Evolutionary conservation across 225 moss, liverwort and hornwort genomes (phyloP), one percentile per base, ranked within the genome.

Genomic region (Pleurozium schreberi): DNA sequence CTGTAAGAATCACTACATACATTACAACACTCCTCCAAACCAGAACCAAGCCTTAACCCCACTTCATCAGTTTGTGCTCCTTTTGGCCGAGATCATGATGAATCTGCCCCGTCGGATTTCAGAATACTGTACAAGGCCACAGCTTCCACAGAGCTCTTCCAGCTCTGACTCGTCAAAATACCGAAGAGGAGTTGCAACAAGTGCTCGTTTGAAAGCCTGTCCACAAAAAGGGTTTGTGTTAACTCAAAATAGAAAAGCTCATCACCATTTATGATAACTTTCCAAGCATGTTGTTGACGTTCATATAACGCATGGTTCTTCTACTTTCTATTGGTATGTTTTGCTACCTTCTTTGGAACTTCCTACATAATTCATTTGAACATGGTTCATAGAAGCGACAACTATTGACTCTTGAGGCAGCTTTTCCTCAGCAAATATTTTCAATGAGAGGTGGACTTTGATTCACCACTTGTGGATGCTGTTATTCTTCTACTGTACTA

Each of bases 121-220:
- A 43, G 77, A 28, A 69, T 90, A 93, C 26, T 93, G 90, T 14
- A 89, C 90, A 50, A 94, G 92, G 21, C 94, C 94, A 89, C 92
- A 94, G 22, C 63, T 88, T 87, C 85, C 80, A 76, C 86, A 91
- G 10, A 94, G 86, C 74, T 93, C 93, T 68, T 92, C 91, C 70
- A 93, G 80, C 82, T 94, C 94, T 31, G 47, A 65, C 45, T 92
- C 94, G 82, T 94, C 93, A 80, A 87, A 94, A 76, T 83, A 91
- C 59, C 78, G 65, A 25, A 92, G 12, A 61, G 84, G 84, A 50
- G 61, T 83, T 70, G n/a, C 66, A 59, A 45, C 14, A 6, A 86
- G 43, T 27, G 84, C 86, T 47, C 81, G 45, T 61, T 92, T 93
- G 63, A 94, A 18, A 59, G 81, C 66, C 86, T 85, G 89, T 55